These are phyloP conservation scores for Tetraselmis chui DNA, from an alignment of 139 green algal species.

Conservation along the genomic window DNA sequence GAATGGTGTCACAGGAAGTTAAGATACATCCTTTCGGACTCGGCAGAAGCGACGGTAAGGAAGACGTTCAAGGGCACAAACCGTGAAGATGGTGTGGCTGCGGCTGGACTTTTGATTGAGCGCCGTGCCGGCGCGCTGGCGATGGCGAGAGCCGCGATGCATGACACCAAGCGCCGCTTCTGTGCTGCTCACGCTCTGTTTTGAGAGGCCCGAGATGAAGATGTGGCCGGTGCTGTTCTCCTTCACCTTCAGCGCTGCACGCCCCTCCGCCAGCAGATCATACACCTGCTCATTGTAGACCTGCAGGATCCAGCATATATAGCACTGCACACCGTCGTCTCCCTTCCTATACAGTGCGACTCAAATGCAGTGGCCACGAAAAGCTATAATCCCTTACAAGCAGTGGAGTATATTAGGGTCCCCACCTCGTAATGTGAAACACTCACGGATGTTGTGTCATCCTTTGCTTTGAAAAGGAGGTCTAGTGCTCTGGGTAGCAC, in stretches of 20 bases:
- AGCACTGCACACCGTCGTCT: background rate
- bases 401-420: too few species aligned
- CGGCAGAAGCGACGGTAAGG: too few species aligned
- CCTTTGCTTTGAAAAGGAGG: constrained; percentile 42
- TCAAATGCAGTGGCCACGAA: background rate
- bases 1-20: too few species aligned
- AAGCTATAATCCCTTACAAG: background rate
- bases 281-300: constrained; percentile 75
- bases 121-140: constrained; percentile 50
- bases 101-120: constrained; percentile 63
- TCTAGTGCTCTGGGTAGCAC: constrained; percentile 51
- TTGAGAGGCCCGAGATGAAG: constrained; percentile 34
- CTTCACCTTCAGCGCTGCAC: constrained; percentile 36
- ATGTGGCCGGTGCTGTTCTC: constrained; percentile 47
- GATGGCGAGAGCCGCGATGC: constrained; percentile 23
- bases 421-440: constrained; percentile 39
- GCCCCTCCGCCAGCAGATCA: constrained; percentile 44
- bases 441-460: constrained; percentile 17
- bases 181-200: constrained; percentile 21
- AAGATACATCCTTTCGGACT: too few species aligned
- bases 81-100: constrained; percentile 69
- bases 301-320: constrained; percentile 18
- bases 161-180: constrained; percentile 42
- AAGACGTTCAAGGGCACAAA: too few species aligned
- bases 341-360: background rate